phyloP scores from a whole-genome alignment of 352 stramenopile genomes.

The Phytophthora litchii region DNA sequence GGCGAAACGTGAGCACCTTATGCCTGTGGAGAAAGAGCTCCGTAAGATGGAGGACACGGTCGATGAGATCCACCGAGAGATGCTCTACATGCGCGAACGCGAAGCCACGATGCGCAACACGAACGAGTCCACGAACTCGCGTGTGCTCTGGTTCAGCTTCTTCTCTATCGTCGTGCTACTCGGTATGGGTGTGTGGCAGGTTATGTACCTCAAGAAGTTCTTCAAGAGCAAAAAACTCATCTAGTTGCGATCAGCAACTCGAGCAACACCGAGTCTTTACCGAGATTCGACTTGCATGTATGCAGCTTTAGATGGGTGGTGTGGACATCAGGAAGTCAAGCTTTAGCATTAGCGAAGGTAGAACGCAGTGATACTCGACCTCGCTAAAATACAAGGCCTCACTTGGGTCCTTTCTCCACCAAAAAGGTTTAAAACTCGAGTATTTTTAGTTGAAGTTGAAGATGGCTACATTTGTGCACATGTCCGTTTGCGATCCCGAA shows the following conservation, averaged over 20 bases:
- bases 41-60: conserved; percentile 91
- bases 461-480: conserved; percentile 24
- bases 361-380: not conserved
- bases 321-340: conserved; percentile 4
- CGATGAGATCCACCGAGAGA: conserved; percentile 90
- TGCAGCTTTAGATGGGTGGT: conserved; percentile 21
- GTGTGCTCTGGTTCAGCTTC: conserved; percentile 91
- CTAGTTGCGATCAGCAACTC: conserved; percentile 35
- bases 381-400: conserved; percentile 24
- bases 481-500: conserved; percentile 23
- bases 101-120: conserved; percentile 89
- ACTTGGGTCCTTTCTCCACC: conserved; percentile 15
- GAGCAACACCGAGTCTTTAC: not conserved
- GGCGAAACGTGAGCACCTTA: conserved; percentile 88
- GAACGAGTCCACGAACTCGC: conserved; percentile 90
- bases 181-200: conserved; percentile 87
- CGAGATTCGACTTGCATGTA: not conserved
- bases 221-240: conserved; percentile 95
- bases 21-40: conserved; percentile 89
- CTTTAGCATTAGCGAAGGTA: conserved; percentile 4
- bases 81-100: conserved; percentile 91
- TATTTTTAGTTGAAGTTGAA: conserved; percentile 35
- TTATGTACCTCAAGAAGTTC: conserved; percentile 91
- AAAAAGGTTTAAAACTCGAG: not conserved
- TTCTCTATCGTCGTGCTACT: conserved; percentile 88